Percentiles rank a stretch among this genome's conserved stretches.
These are phyloP conservation scores for Cryptococcus jaspeensis DNA, from an alignment of 1,284 basidiomycete genomes.

Conservation along the genomic window DNA sequence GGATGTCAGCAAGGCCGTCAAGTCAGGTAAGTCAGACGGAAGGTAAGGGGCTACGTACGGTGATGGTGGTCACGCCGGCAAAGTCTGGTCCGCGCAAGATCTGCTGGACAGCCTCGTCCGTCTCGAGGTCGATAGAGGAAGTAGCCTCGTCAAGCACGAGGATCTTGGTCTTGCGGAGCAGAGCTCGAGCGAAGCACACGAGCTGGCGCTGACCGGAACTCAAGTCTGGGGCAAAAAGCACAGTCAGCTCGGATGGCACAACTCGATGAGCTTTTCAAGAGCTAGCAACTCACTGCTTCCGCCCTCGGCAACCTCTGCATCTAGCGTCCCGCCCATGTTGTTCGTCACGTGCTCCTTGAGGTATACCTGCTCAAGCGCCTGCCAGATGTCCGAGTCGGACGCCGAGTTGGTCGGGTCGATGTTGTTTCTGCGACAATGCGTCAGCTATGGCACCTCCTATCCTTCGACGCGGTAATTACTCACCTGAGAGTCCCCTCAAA, in stretches of 20 bases:
- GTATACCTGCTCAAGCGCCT: slow-evolving; percentile 68
- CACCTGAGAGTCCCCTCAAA: slow-evolving; percentile 81
- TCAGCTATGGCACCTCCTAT: background rate
- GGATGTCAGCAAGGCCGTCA: background rate
- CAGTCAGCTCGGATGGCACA: background rate
- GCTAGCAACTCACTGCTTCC: slow-evolving; percentile 56
- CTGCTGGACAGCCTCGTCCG: slow-evolving; percentile 64
- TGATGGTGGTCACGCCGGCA: slow-evolving; percentile 69
- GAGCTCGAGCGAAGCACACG: slow-evolving; percentile 75
- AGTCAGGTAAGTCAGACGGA: no score
- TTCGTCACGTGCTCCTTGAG: slow-evolving; percentile 62
- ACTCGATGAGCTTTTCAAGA: background rate
- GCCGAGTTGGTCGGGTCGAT: slow-evolving; percentile 54
- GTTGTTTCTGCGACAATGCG: slow-evolving; percentile 26
- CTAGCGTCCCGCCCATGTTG: slow-evolving; percentile 67
- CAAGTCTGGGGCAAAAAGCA: slow-evolving; percentile 56
- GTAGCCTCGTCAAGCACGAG: slow-evolving; percentile 79
- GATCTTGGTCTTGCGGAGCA: slow-evolving; percentile 77
- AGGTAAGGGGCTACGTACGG: slow-evolving; percentile 54
- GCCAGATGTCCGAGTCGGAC: slow-evolving; percentile 78
- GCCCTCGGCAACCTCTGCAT: slow-evolving; percentile 74
- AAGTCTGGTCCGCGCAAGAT: slow-evolving; percentile 52
- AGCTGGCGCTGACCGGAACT: slow-evolving; percentile 82
- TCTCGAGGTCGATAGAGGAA: slow-evolving; percentile 74
- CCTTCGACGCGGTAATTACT: slow-evolving; percentile 53